Conservation (phyloP, 257 asterid genomes). For the Gynochthodes officinalis region DNA sequence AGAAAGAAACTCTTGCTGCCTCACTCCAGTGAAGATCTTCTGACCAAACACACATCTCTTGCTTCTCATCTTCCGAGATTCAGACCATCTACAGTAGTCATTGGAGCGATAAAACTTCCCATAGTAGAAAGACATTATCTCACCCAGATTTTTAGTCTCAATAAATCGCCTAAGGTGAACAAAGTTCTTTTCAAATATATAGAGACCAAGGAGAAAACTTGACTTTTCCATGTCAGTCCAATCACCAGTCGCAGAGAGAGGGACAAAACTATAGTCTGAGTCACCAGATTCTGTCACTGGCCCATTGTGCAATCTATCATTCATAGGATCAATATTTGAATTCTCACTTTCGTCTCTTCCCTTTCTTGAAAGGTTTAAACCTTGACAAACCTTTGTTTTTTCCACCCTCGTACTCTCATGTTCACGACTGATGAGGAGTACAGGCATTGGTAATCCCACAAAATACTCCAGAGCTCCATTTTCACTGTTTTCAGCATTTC, state of each 20-base stretch:
- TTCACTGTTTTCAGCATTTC: slow-evolving; percentile 13
- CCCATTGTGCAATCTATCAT: slow-evolving; percentile 18
- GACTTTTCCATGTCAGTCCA: slow-evolving; percentile 59
- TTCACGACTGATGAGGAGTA: slow-evolving; percentile 24
- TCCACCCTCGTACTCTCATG: slow-evolving; percentile 20
- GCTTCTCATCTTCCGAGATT: slow-evolving; percentile 46
- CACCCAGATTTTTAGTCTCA: slow-evolving; percentile 47
- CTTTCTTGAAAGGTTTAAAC: slow-evolving; percentile 13
- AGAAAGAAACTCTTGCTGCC: slow-evolving; percentile 64
- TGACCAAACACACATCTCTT: slow-evolving; percentile 53
- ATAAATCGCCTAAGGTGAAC: slow-evolving; percentile 47
- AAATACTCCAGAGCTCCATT: slow-evolving; percentile 20
- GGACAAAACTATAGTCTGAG: slow-evolving; percentile 33
- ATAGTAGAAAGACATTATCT: slow-evolving; percentile 51
- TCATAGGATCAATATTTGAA: slow-evolving; percentile 14
- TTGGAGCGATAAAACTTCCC: slow-evolving; percentile 54
- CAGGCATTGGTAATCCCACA: slow-evolving; percentile 42
- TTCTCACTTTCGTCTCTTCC: slow-evolving; percentile 21
- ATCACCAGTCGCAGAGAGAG: slow-evolving; percentile 33
- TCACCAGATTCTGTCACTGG: not conserved
- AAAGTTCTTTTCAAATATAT: slow-evolving; percentile 60
- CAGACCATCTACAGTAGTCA: slow-evolving; percentile 61
- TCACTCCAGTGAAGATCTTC: slow-evolving; percentile 63
- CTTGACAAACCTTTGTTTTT: slow-evolving; percentile 5
- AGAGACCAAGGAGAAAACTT: slow-evolving; percentile 55